phyloP scores from a whole-genome alignment of 1,284 basidiomycete species.

The Porodaedalea pini region DNA sequence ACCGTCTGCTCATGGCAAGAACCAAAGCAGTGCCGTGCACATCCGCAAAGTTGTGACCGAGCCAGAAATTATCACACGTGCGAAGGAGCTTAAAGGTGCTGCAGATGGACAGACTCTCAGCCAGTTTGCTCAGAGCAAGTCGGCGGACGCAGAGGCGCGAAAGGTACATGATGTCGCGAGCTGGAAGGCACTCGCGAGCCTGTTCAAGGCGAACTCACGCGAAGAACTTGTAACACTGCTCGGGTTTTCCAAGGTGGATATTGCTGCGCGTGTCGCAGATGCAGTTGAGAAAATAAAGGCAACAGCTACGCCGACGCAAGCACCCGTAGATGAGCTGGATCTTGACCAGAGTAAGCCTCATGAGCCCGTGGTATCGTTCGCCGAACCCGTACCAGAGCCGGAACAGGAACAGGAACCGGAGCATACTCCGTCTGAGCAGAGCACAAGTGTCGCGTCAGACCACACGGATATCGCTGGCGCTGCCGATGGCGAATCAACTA shows the following conservation, averaged over 20 bases:
- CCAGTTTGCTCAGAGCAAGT: slow-evolving; percentile 63
- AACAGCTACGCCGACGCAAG: slow-evolving; percentile 30
- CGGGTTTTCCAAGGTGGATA: slow-evolving; percentile 90
- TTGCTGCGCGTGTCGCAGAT: slow-evolving; percentile 75
- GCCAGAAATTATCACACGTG: slow-evolving; percentile 72
- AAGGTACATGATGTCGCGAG: slow-evolving; percentile 47
- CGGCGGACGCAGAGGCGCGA: slow-evolving; percentile 34
- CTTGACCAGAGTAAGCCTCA: slow-evolving; percentile 44
- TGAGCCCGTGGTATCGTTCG: slow-evolving; percentile 76
- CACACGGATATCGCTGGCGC: slow-evolving; percentile 55
- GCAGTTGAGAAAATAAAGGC: slow-evolving; percentile 74
- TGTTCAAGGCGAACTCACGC: slow-evolving; percentile 87
- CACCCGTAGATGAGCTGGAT: slow-evolving; percentile 17
- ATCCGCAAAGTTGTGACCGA: slow-evolving; percentile 79
- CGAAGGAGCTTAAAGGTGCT: slow-evolving; percentile 67
- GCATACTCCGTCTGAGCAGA: slow-evolving; percentile 70
- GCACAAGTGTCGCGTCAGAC: slow-evolving; percentile 61
- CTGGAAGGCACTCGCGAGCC: slow-evolving; percentile 87
- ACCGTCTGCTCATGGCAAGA: slow-evolving; percentile 64
- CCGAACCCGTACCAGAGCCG: slow-evolving; percentile 54
- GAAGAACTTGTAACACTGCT: slow-evolving; percentile 90
- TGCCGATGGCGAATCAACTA: slow-evolving; percentile 69
- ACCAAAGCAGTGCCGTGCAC: slow-evolving; percentile 77
- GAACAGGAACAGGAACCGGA: slow-evolving; percentile 42
- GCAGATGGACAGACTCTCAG: slow-evolving; percentile 60